phyloP scores from a whole-genome alignment of 2,329 filamentous ascomycete species.

The Xylaria sp. region DNA sequence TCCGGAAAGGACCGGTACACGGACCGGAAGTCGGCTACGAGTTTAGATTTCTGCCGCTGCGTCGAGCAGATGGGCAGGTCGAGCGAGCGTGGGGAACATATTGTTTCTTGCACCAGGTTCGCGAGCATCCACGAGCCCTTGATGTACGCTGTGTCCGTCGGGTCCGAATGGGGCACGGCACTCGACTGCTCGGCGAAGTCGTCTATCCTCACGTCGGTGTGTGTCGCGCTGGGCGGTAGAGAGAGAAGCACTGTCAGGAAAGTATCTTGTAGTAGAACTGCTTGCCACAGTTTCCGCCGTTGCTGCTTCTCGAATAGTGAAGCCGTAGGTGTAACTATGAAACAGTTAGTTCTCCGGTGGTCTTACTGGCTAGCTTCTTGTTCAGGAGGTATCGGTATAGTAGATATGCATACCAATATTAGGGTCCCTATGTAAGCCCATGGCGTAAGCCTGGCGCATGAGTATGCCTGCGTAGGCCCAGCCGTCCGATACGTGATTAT shows the following conservation, averaged over 20 bases:
- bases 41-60: conserved; percentile 73
- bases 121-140: conserved; percentile 82
- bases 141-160: conserved; percentile 76
- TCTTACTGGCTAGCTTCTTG: no score
- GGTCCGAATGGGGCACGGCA: conserved; percentile 67
- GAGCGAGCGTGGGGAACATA: conserved; percentile 79
- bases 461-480: conserved; percentile 85
- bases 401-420: conserved; percentile 66
- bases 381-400: neutral
- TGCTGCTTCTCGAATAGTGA: conserved; percentile 80
- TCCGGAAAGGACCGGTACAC: conserved; percentile 80
- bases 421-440: conserved; percentile 83
- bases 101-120: conserved; percentile 80
- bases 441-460: conserved; percentile 81
- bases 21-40: conserved; percentile 75
- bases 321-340: conserved; percentile 70
- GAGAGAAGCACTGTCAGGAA: conserved; percentile 83
- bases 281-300: conserved; percentile 83
- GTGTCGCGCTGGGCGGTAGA: conserved; percentile 79
- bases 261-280: conserved; percentile 82
- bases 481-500: conserved; percentile 84
- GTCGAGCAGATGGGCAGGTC: conserved; percentile 77
- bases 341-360: conserved; percentile 13
- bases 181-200: conserved; percentile 74
- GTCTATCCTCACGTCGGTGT: conserved; percentile 82